Evolutionary conservation across 75 land plant species (phyloP).

Genomic region (Isoetes taiwanensis): DNA sequence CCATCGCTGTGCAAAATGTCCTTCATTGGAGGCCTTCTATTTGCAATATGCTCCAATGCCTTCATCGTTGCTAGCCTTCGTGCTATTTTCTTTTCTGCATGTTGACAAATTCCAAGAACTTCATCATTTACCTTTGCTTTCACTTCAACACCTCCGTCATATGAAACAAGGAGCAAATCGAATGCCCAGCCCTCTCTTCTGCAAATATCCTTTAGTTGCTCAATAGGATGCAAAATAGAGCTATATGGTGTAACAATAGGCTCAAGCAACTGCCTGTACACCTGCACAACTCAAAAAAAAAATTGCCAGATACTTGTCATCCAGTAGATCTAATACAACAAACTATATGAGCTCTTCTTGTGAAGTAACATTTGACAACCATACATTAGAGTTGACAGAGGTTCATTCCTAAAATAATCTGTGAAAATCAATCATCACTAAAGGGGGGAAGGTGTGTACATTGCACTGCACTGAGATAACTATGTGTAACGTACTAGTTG

Average conservation of each 20-base stretch:
- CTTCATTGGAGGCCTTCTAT: no score
- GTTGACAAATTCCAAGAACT: not conserved
- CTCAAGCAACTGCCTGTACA: not conserved
- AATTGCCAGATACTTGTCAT: no score
- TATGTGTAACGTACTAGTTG: no score
- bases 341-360: no score
- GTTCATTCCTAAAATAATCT: not conserved
- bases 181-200: not conserved
- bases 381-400: not conserved
- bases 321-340: no score
- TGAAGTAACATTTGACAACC: not conserved
- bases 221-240: conserved; percentile 4
- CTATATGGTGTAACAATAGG: conserved; percentile 6
- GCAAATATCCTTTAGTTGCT: conserved; percentile 4
- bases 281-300: not conserved
- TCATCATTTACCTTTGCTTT: not conserved
- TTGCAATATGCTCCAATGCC: no score
- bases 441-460: no score
- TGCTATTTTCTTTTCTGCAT: conserved; percentile 4
- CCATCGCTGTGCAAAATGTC: no score
- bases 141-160: not conserved
- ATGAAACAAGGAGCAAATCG: not conserved
- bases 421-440: not conserved
- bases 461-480: no score
- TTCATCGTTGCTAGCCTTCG: conserved; percentile 6